phyloP scores from a whole-genome alignment of 495 filamentous ascomycete genomes.

The Bryoglossum gracile region DNA sequence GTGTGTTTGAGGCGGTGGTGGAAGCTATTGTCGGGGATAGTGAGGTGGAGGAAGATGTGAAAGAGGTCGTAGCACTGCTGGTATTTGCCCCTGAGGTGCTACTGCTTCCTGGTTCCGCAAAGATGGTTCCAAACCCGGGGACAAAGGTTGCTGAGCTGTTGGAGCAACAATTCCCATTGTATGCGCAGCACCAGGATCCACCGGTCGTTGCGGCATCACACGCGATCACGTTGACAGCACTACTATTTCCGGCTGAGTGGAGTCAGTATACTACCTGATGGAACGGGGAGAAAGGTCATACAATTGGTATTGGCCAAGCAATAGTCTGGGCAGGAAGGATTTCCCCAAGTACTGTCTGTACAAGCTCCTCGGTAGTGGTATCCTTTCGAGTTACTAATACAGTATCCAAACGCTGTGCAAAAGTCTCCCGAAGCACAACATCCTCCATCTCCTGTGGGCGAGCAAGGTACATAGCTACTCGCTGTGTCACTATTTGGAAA shows the following conservation, averaged over 20 bases:
- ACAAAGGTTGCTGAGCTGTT: neutral
- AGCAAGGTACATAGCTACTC: constrained; percentile 7
- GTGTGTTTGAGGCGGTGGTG: neutral
- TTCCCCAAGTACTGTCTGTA: constrained; percentile 7
- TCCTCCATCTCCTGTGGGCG: constrained; percentile 8
- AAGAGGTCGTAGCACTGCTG: neutral
- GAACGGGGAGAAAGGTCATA: neutral
- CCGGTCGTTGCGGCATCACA: constrained; percentile 5
- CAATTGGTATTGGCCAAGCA: constrained; percentile 8
- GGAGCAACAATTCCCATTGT: constrained; percentile 8
- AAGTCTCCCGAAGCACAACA: constrained; percentile 8
- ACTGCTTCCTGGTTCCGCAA: constrained; percentile 1
- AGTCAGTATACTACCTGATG: neutral
- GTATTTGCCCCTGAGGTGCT: neutral
- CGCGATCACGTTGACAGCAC: constrained; percentile 2
- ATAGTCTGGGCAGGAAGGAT: constrained; percentile 9
- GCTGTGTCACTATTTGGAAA: constrained; percentile 4
- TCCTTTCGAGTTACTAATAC: constrained; percentile 7
- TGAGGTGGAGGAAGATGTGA: neutral
- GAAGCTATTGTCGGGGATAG: neutral
- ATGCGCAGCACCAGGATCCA: constrained; percentile 10
- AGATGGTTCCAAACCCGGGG: constrained; percentile 8
- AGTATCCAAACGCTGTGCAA: constrained; percentile 10
- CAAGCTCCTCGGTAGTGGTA: constrained; percentile 12
- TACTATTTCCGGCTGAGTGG: constrained; percentile 8